phyloP scores from a whole-genome alignment of 495 filamentous ascomycete species.

The Trichodelitschia bisporula region DNA sequence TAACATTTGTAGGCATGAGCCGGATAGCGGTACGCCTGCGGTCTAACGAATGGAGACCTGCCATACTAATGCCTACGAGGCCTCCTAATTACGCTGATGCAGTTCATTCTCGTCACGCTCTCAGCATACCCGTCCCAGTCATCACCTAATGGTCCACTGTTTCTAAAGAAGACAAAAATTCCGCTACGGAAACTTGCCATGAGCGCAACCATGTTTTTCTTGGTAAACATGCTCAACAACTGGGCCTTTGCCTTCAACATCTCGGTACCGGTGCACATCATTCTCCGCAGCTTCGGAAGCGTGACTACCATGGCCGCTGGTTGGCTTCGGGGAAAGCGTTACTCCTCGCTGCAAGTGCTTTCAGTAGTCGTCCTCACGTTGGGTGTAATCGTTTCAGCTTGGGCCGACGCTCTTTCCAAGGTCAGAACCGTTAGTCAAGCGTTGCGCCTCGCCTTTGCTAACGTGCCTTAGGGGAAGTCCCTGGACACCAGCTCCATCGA shows the following conservation, averaged over 20 bases:
- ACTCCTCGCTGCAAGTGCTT: slow-evolving; percentile 51
- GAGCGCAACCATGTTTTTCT: slow-evolving; percentile 78
- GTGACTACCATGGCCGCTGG: slow-evolving; percentile 83
- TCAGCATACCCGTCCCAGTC: slow-evolving; percentile 43
- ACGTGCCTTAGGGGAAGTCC: slow-evolving; percentile 13
- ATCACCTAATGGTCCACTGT: slow-evolving; percentile 37
- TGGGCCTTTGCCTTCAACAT: slow-evolving; percentile 95
- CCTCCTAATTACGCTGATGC: slow-evolving; percentile 76
- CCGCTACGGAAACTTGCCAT: slow-evolving; percentile 65
- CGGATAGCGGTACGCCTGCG: slow-evolving; percentile 12
- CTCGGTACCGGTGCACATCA: slow-evolving; percentile 90
- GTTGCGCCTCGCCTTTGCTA: background rate
- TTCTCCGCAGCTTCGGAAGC: slow-evolving; percentile 79
- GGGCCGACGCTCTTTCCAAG: slow-evolving; percentile 68
- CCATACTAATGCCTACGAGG: slow-evolving; percentile 22
- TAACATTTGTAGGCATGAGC: slow-evolving; percentile 13
- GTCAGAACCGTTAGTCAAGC: slow-evolving; percentile 17
- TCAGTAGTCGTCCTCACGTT: slow-evolving; percentile 61
- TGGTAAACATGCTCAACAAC: slow-evolving; percentile 87
- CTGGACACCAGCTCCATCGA: slow-evolving; percentile 8
- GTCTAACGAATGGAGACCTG: background rate
- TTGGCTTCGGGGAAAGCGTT: slow-evolving; percentile 59
- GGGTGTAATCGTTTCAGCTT: slow-evolving; percentile 65
- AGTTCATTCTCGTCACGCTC: slow-evolving; percentile 66
- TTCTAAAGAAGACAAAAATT: slow-evolving; percentile 52